phyloP scores from a whole-genome alignment of 306 rosid genomes.

The Lablab purpureus region DNA sequence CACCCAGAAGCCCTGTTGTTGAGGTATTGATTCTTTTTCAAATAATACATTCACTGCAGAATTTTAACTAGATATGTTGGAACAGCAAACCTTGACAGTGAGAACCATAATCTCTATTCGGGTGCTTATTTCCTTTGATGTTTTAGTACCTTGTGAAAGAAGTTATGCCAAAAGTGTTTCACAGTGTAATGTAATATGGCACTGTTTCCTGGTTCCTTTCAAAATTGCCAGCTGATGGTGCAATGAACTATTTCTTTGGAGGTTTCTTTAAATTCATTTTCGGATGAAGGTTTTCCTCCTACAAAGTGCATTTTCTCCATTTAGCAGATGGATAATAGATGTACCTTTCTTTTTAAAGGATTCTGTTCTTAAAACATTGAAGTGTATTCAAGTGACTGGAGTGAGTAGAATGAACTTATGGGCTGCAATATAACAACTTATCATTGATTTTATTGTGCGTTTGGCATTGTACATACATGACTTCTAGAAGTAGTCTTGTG shows the following conservation, averaged over 20 bases:
- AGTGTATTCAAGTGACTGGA: background rate
- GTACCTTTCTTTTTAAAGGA: conserved; percentile 2
- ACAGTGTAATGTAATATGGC: background rate
- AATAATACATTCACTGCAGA: background rate
- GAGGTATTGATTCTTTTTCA: conserved; percentile 64
- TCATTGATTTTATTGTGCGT: conserved; percentile 6
- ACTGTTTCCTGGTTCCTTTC: background rate
- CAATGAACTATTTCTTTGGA: conserved; percentile 1
- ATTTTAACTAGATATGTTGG: background rate
- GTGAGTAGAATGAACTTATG: background rate
- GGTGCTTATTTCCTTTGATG: background rate
- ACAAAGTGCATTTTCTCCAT: background rate
- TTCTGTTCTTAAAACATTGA: conserved; percentile 1
- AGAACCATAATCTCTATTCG: background rate
- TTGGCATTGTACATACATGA: background rate
- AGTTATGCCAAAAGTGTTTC: background rate
- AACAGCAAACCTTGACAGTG: background rate
- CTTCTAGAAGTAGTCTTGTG: background rate
- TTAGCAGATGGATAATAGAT: background rate
- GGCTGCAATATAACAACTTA: background rate
- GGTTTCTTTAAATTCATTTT: background rate
- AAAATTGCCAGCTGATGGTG: background rate
- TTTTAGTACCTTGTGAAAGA: background rate
- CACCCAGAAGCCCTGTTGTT: conserved; percentile 82
- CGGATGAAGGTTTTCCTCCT: background rate